Evolutionary conservation across 192 early-diverging fungal genomes (phyloP).

Genomic region (Piromyces sp.): DNA sequence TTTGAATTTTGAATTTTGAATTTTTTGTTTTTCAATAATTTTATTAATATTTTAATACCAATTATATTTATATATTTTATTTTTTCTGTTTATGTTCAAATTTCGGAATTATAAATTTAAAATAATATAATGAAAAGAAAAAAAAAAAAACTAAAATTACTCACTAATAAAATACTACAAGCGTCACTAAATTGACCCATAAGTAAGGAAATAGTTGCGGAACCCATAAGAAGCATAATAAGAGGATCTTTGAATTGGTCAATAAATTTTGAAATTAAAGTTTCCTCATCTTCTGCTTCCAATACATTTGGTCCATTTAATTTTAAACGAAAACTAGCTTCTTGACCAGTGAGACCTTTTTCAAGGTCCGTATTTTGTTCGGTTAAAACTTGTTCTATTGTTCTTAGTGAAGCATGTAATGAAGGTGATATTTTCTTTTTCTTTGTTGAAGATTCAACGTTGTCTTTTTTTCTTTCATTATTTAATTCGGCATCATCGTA

Average conservation of each 20-base stretch:
- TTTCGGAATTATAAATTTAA: no score
- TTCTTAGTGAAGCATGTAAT: not conserved
- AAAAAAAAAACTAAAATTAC: not conserved
- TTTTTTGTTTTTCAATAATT: no score
- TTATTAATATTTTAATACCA: no score
- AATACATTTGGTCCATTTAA: constrained; percentile 51
- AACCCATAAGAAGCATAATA: constrained; percentile 56
- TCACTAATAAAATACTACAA: constrained; percentile 59
- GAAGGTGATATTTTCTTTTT: not conserved
- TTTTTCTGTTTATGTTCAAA: no score
- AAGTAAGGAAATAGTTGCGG: constrained; percentile 47
- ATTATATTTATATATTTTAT: no score
- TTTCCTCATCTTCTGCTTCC: constrained; percentile 43
- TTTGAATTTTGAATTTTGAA: no score
- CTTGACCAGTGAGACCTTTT: constrained; percentile 16
- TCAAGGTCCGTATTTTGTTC: constrained; percentile 2
- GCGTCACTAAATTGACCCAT: constrained; percentile 73
- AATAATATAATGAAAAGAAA: not conserved
- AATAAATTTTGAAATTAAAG: constrained; percentile 50
- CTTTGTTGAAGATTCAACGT: not conserved
- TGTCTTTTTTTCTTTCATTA: not conserved
- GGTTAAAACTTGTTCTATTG: not conserved
- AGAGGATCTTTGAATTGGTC: constrained; percentile 77
- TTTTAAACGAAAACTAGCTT: constrained; percentile 17
- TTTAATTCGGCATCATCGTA: not conserved